These are phyloP conservation scores for Candida sanyiensis DNA, from an alignment of 805 yeast genomes.

Conservation along the genomic window DNA sequence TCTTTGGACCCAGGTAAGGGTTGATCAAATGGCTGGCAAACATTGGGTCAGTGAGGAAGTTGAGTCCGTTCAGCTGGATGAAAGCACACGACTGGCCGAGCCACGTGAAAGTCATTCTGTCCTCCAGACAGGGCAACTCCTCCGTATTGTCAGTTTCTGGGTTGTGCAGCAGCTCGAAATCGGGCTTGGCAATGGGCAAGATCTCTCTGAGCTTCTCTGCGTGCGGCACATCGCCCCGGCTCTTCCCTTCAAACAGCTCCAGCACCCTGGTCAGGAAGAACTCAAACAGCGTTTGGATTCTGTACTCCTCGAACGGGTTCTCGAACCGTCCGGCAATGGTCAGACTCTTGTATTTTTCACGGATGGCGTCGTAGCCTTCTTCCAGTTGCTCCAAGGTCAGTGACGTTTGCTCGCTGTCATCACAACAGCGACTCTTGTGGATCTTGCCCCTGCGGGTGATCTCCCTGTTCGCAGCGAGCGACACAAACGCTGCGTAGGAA, in stretches of 20 bases:
- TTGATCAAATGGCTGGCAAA: slow-evolving; percentile 61
- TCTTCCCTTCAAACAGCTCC: slow-evolving; percentile 58
- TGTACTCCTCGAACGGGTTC: slow-evolving; percentile 85
- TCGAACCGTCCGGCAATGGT: slow-evolving; percentile 74
- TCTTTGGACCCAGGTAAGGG: slow-evolving; percentile 68
- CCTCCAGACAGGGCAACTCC: slow-evolving; percentile 31
- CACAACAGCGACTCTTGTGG: slow-evolving; percentile 19
- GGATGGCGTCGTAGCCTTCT: slow-evolving; percentile 15
- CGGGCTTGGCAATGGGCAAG: slow-evolving; percentile 58
- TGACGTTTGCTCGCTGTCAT: slow-evolving; percentile 4
- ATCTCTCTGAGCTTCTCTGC: slow-evolving; percentile 41
- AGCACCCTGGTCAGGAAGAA: slow-evolving; percentile 66
- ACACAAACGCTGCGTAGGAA: slow-evolving; percentile 58
- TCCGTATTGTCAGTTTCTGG: slow-evolving; percentile 6
- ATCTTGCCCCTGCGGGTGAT: slow-evolving; percentile 39
- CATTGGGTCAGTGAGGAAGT: slow-evolving; percentile 81
- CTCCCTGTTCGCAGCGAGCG: slow-evolving; percentile 46
- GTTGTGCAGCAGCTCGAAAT: slow-evolving; percentile 22
- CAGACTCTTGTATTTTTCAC: slow-evolving; percentile 38
- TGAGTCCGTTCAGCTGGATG: slow-evolving; percentile 65
- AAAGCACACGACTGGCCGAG: slow-evolving; percentile 86
- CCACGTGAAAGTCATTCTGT: slow-evolving; percentile 75
- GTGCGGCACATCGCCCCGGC: slow-evolving; percentile 55
- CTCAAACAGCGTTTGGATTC: slow-evolving; percentile 86
- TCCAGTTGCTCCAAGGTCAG: slow-evolving; percentile 2